phyloP scores from a whole-genome alignment of 192 early-diverging fungal genomes.

The Dissophora ornata region DNA sequence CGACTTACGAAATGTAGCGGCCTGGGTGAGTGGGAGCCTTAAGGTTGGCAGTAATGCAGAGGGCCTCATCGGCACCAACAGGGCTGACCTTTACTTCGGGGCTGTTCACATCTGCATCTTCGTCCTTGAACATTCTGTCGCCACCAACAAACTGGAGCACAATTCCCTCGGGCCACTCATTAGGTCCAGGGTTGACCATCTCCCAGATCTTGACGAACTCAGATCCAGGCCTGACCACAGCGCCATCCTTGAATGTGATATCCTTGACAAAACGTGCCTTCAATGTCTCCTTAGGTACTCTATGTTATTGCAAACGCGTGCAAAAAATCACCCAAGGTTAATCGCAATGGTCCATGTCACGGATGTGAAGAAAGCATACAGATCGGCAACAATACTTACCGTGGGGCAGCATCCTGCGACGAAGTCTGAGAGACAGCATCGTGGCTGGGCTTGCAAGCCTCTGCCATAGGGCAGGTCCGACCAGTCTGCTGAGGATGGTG shows the following conservation, averaged over 20 bases:
- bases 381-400: neutral
- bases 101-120: constrained; percentile 26
- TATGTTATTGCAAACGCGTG: neutral
- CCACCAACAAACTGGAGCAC: constrained; percentile 67
- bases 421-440: neutral
- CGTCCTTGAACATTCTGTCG: constrained; percentile 56
- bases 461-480: constrained; percentile 5
- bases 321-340: too few relatives aligned
- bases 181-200: constrained; percentile 66
- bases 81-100: constrained; percentile 56
- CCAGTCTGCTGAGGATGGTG: constrained; percentile 24
- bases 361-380: too few relatives aligned
- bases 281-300: constrained; percentile 2
- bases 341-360: too few relatives aligned
- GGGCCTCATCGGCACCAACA: constrained; percentile 59
- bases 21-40: constrained; percentile 68
- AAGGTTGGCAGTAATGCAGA: constrained; percentile 68
- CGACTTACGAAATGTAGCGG: constrained; percentile 61
- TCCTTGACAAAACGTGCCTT: constrained; percentile 67
- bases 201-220: constrained; percentile 77
- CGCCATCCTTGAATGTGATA: constrained; percentile 71
- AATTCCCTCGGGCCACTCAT: constrained; percentile 70
- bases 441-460: neutral
- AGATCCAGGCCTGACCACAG: constrained; percentile 53
- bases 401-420: neutral